These are phyloP conservation scores for Thermoascus crustaceus DNA, from an alignment of 2,329 filamentous ascomycete species.

Conservation along the genomic window DNA sequence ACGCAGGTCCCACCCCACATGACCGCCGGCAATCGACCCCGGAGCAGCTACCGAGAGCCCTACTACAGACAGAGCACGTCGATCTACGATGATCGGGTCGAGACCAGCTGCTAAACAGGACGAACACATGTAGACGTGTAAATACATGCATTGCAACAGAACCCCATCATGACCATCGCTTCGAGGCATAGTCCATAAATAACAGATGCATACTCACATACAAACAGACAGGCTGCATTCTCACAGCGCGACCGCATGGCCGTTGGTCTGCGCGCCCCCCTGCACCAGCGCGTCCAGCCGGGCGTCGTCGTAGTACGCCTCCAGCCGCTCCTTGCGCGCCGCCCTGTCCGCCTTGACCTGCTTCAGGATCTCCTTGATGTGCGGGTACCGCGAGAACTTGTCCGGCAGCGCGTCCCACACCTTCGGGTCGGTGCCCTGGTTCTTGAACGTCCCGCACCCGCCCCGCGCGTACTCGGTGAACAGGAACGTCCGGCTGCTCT, in stretches of 20 bases:
- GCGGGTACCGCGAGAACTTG: conserved; percentile 21
- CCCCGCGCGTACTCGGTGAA: conserved; percentile 21
- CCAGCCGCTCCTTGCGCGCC: conserved; percentile 12
- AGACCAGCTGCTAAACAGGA: too few species aligned
- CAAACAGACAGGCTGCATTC: too few species aligned
- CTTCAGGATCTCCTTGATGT: conserved; percentile 19
- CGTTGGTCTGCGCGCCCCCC: conserved; percentile 5
- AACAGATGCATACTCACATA: too few species aligned
- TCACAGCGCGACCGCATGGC: neutral
- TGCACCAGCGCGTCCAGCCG: conserved; percentile 8
- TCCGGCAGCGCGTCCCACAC: conserved; percentile 22
- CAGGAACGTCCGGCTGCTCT: conserved; percentile 20
- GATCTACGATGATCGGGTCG: too few species aligned
- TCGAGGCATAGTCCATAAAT: too few species aligned
- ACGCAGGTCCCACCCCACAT: too few species aligned
- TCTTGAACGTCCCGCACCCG: conserved; percentile 19
- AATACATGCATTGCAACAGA: too few species aligned
- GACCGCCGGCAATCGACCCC: too few species aligned
- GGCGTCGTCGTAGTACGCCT: conserved; percentile 17
- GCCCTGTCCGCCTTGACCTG: conserved; percentile 18
- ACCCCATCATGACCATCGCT: too few species aligned
- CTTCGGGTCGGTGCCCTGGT: conserved; percentile 19
- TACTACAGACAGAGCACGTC: too few species aligned
- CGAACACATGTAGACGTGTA: too few species aligned
- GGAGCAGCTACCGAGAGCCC: too few species aligned